Evolutionary conservation across 2,329 filamentous ascomycete species (phyloP).

Genomic region (Trichoderma sp.): DNA sequence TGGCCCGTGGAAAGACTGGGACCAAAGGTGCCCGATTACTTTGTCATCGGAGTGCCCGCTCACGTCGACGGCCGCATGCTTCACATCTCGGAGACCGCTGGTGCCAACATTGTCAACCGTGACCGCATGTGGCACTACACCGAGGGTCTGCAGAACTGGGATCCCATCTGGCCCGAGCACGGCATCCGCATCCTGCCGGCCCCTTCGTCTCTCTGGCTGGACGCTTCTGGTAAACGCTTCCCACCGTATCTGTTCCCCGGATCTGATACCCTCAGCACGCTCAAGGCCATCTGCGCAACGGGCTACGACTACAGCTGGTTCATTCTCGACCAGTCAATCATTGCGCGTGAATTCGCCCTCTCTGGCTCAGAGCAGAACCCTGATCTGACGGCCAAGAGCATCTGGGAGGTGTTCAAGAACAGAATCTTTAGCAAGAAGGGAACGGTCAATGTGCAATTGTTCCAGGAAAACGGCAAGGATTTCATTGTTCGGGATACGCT

Average conservation of each 20-base stretch:
- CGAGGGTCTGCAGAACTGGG: conserved; percentile 62
- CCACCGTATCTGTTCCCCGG: conserved; percentile 60
- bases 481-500: conserved; percentile 61
- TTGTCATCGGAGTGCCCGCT: conserved; percentile 62
- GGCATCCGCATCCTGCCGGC: conserved; percentile 62
- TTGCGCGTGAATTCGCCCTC: conserved; percentile 62
- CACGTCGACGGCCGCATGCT: conserved; percentile 68
- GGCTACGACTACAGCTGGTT: conserved; percentile 67
- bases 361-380: conserved; percentile 66
- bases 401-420: conserved; percentile 50
- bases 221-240: conserved; percentile 59
- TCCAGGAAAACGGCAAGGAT: conserved; percentile 59
- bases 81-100: conserved; percentile 53
- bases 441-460: conserved; percentile 57
- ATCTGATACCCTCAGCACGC: conserved; percentile 57
- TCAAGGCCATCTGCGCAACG: conserved; percentile 60
- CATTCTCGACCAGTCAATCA: conserved; percentile 58
- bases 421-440: conserved; percentile 54
- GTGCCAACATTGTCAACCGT: conserved; percentile 59
- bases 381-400: conserved; percentile 59
- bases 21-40: conserved; percentile 54
- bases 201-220: conserved; percentile 63
- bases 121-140: conserved; percentile 70
- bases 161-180: conserved; percentile 62
- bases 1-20: conserved; percentile 62